Evolutionary conservation across 1,284 basidiomycete genomes (phyloP), one percentile per base, ranked within the genome.

Genomic region (Peniophora sp.): DNA sequence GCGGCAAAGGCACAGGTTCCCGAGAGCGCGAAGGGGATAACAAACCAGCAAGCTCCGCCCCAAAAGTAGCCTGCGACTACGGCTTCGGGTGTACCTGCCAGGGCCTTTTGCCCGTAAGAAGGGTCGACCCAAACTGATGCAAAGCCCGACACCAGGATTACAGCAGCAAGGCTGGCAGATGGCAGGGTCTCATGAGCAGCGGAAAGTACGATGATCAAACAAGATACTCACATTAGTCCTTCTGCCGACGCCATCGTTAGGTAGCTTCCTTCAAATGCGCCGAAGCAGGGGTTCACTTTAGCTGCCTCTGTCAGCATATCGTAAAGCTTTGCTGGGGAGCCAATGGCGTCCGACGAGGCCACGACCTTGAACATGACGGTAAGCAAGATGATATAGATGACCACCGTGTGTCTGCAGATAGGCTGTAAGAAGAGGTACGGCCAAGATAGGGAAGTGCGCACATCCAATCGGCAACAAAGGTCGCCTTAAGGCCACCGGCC

Each of bases 1-100:
- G 69, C 70, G 1, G 65, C 69, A 2, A 73, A 63, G 19, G 72
- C 73, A 55, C 71, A 65, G 3, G 69, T 63, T 8, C 69, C 69
- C 2, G 70, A 70, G 50, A 73, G 69, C 16, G 66, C 60, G 53
- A 72, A 65, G 1, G 72, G 72, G 23, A 74, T 62, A 25, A 67
- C 62, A 27, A 68, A 65, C 67, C 68, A 71, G 2, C 66, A 64
- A n/a, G 65, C 53, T 2, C 69, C 69, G 12, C 69, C 70, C 27
- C 72, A 56, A 19, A 69, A 61, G 51, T 66, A 67, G 49, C 62
- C 63, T 23, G 58, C 58, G 11, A 66, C 58, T 2, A 64, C 62
- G 9, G 63, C 60, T 27, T 59, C 59, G 2, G 65, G 61, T 34
- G 63, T 55, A 27, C 62, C 62, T 1, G 65, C 65, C 27, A 67